Evolutionary conservation across 495 filamentous ascomycete genomes (phyloP).

Genomic region (Ramalina peruviana): DNA sequence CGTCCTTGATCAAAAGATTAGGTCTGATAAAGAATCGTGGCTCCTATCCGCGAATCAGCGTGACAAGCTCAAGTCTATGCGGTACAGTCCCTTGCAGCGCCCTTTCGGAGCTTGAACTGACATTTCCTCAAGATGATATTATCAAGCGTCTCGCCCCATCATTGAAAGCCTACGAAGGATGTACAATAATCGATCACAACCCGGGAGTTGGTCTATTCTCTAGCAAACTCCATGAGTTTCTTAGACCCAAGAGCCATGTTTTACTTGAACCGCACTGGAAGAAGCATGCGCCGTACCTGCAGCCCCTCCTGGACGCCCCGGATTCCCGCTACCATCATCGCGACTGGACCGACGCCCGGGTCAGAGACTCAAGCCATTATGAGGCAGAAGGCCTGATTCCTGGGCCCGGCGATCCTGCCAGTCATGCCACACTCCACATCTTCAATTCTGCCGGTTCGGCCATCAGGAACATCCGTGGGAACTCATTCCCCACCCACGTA

Average conservation of each 20-base stretch:
- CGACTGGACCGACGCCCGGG: constrained; percentile 28
- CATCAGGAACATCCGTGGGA: constrained; percentile 3
- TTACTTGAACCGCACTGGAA: constrained; percentile 52
- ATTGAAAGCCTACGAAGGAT: constrained; percentile 46
- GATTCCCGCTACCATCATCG: constrained; percentile 41
- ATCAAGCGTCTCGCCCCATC: constrained; percentile 41
- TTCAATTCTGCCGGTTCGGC: constrained; percentile 13
- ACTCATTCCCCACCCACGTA: constrained; percentile 23
- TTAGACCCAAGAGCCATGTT: constrained; percentile 68
- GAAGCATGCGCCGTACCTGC: constrained; percentile 42
- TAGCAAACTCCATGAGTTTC: constrained; percentile 50
- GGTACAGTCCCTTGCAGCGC: constrained; percentile 27
- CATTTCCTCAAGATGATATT: constrained; percentile 27
- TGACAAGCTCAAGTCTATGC: constrained; percentile 47
- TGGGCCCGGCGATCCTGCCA: constrained; percentile 15
- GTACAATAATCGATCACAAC: constrained; percentile 75
- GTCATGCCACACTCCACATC: background rate
- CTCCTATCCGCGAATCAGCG: constrained; percentile 16
- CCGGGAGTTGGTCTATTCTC: constrained; percentile 68
- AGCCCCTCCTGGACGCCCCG: constrained; percentile 42
- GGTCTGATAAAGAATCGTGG: background rate
- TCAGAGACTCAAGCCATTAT: constrained; percentile 35
- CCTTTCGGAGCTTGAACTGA: background rate
- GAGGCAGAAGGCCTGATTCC: constrained; percentile 28
- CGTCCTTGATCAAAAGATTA: background rate